Base-by-base conservation (phyloP, 2,329 filamentous ascomycete genomes). In the Microcera coccophila region DNA sequence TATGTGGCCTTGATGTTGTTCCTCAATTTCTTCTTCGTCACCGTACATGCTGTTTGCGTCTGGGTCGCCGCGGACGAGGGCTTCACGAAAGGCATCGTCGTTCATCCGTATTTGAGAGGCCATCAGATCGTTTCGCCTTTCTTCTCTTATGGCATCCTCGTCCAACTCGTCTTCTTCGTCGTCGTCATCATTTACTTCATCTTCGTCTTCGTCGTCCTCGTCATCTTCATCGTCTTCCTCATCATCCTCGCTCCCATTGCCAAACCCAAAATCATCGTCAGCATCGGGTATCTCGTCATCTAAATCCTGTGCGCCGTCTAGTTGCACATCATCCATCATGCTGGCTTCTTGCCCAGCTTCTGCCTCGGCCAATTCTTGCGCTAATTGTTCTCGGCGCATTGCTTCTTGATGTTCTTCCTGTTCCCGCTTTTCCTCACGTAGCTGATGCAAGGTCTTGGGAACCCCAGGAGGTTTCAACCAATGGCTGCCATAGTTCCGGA, bases 381-480 rank as follows among this genome's bases (percentile, higher is more conserved):
- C 80, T 4, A 84, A 68, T 55, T 81, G 78, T 62, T 90, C 86
- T 21, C 85, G 74, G 17, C 85, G 74, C 63, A 88, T 70, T 2
- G 85, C 79, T 59, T 87, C 82, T 49, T 87, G 80, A 47, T 90
- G 87, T 65, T 98, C 93, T 62, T 91, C 85, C 42, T 87, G 79
- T 70, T 98, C 93, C 10, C 86, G 79, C 53, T 84, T 82, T 70
- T 98, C 93, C 67, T 98, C 93, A 32, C 86, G 84, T 68, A 90
- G 80, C 49, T 94, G 90, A 61, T 94, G 84, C 46, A 95, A 80
- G 1, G 91, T 95, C 73, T 97, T 98, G 44, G 81, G 65, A 42
- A 95, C 77, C 7, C 91, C 93, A 0, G 89, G 90, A 0, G 93
- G 93, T 45, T 85, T 87, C 42, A 98, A 83, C 93, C 93, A 98